Percentiles rank a stretch among this genome's conserved stretches.
Evolutionary conservation across 225 moss, liverwort and hornwort genomes (phyloP).

Genomic region (Pleurozium schreberi): DNA sequence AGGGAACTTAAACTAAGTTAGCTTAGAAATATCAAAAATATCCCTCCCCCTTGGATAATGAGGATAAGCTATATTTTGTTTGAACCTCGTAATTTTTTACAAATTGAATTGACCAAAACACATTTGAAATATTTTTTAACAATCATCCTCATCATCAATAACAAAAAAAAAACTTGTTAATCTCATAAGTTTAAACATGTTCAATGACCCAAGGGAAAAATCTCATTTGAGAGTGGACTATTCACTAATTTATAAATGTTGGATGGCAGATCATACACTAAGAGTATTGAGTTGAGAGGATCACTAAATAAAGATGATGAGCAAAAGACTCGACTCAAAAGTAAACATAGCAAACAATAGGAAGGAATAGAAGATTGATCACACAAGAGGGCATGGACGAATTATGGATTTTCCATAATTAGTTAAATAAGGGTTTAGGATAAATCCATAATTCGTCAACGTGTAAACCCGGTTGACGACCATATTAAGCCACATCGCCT

Average conservation of each 20-base stretch:
- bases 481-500: no score
- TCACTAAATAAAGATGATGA: no score
- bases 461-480: no score
- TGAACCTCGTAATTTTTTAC: background rate
- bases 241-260: background rate
- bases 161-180: background rate
- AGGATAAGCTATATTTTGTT: background rate
- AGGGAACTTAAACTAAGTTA: background rate
- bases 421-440: no score
- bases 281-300: background rate
- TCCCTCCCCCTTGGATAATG: no score
- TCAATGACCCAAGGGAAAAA: background rate
- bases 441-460: no score
- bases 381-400: fast-evolving
- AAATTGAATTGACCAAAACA: background rate
- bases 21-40: no score
- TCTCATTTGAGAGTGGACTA: background rate
- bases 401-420: no score
- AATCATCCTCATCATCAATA: fast-evolving
- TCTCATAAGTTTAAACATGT: background rate
- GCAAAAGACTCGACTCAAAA: no score
- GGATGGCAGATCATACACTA: fast-evolving
- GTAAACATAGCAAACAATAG: background rate
- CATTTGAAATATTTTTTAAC: background rate
- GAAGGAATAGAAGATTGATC: background rate